Evolutionary conservation across 2,329 filamentous ascomycete species (phyloP).

Genomic region (Fusarium secorum): DNA sequence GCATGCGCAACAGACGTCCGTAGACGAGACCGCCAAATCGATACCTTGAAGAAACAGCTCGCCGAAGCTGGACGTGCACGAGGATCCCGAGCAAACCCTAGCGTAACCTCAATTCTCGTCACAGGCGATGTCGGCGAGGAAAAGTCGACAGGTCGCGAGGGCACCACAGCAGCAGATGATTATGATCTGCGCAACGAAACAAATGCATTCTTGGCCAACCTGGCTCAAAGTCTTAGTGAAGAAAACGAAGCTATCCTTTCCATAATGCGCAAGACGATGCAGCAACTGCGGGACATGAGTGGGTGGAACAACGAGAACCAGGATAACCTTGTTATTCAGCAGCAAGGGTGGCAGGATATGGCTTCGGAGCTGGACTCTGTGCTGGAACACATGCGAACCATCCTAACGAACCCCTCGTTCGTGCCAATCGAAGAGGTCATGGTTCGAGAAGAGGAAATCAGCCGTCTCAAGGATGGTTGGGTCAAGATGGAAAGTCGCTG

Average conservation of each 20-base stretch:
- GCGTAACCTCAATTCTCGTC: slow-evolving; percentile 65
- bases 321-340: slow-evolving; percentile 45
- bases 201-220: slow-evolving; percentile 85
- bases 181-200: slow-evolving; percentile 85
- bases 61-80: slow-evolving; percentile 72
- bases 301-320: slow-evolving; percentile 56
- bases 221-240: slow-evolving; percentile 84
- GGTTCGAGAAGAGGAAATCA: slow-evolving; percentile 90
- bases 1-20: slow-evolving; percentile 91
- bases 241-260: slow-evolving; percentile 87
- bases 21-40: slow-evolving; percentile 88
- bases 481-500: slow-evolving; percentile 92
- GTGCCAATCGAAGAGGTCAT: slow-evolving; percentile 95
- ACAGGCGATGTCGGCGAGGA: slow-evolving; percentile 62
- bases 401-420: slow-evolving; percentile 95
- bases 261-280: slow-evolving; percentile 75
- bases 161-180: slow-evolving; percentile 50
- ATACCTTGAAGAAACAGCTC: slow-evolving; percentile 87
- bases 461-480: slow-evolving; percentile 82
- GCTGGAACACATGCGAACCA: slow-evolving; percentile 79
- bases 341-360: slow-evolving; percentile 68
- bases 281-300: slow-evolving; percentile 74
- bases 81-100: slow-evolving; percentile 62
- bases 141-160: slow-evolving; percentile 47
- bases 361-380: slow-evolving; percentile 77